A percentile compares a stretch with the other conserved stretches of the same genome.
phyloP scores from a whole-genome alignment of 2,329 filamentous ascomycete species.

The Chaetomium sp. region DNA sequence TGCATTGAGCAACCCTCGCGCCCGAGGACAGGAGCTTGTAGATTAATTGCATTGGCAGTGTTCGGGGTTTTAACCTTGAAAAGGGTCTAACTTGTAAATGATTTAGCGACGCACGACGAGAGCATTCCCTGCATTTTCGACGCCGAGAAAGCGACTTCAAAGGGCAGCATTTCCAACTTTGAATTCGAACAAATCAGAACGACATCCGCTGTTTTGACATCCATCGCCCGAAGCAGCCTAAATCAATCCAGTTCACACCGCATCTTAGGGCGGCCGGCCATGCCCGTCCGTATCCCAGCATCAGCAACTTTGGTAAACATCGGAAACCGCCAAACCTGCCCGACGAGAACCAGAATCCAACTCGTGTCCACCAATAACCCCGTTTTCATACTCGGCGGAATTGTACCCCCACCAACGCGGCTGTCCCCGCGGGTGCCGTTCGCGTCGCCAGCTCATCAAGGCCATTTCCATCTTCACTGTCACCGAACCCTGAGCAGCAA shows the following conservation, averaged over 20 bases:
- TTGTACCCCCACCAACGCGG: constrained; percentile 3
- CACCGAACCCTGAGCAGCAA: background rate
- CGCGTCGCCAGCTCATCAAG: background rate
- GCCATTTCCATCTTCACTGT: background rate
- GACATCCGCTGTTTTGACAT: background rate
- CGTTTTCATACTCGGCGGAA: background rate
- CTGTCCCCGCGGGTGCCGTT: background rate
- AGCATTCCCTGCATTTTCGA: too few species aligned
- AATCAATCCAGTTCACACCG: too few species aligned
- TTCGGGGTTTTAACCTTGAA: too few species aligned
- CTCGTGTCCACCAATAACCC: background rate
- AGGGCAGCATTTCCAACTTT: background rate
- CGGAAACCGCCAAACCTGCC: too few species aligned
- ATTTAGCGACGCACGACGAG: too few species aligned
- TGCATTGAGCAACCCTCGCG: too few species aligned
- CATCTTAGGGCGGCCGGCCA: background rate
- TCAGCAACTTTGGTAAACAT: background rate
- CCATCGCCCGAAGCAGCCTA: too few species aligned
- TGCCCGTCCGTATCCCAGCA: constrained; percentile 10
- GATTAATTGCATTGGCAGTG: too few species aligned
- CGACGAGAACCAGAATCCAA: background rate
- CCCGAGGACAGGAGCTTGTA: too few species aligned
- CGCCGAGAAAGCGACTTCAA: too few species aligned
- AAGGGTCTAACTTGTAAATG: too few species aligned
- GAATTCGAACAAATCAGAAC: constrained; percentile 6